Percentiles rank a stretch among this genome's conserved stretches.
Evolutionary conservation across 2,329 filamentous ascomycete genomes (phyloP).

Genomic region (Zymoseptoria crescenta): DNA sequence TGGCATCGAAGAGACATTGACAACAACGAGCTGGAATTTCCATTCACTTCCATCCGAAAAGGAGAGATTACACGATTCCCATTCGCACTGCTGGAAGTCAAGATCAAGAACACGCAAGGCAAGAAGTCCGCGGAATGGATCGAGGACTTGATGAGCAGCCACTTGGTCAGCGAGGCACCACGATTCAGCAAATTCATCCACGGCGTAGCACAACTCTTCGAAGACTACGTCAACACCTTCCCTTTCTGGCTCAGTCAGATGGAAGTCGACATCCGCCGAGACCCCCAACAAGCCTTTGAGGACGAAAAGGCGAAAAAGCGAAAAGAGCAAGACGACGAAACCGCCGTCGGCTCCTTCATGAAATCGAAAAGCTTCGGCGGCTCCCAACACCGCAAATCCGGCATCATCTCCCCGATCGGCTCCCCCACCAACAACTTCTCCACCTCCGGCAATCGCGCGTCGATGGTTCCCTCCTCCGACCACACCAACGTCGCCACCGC

Average conservation of each 20-base stretch:
- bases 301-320: constrained; percentile 80
- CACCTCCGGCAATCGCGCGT: constrained; percentile 37
- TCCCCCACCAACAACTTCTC: constrained; percentile 48
- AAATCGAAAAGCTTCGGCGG: constrained; percentile 41
- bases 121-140: constrained; percentile 77
- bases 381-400: constrained; percentile 42
- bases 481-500: constrained; percentile 8
- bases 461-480: not conserved
- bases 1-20: constrained; percentile 95
- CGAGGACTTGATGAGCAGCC: constrained; percentile 82
- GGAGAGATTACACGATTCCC: constrained; percentile 89
- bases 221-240: constrained; percentile 88
- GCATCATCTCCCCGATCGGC: constrained; percentile 58
- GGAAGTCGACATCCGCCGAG: constrained; percentile 86
- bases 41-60: constrained; percentile 78
- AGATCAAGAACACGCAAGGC: constrained; percentile 49
- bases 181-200: constrained; percentile 97
- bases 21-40: constrained; percentile 70
- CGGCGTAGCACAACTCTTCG: constrained; percentile 82
- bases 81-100: constrained; percentile 86
- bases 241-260: constrained; percentile 93
- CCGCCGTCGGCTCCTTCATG: constrained; percentile 82
- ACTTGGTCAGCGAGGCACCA: constrained; percentile 81
- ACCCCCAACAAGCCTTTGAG: constrained; percentile 83
- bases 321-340: constrained; percentile 74